Base-by-base conservation (phyloP, 805 yeast species). In the Zygosaccharomyces pseudorouxii region DNA sequence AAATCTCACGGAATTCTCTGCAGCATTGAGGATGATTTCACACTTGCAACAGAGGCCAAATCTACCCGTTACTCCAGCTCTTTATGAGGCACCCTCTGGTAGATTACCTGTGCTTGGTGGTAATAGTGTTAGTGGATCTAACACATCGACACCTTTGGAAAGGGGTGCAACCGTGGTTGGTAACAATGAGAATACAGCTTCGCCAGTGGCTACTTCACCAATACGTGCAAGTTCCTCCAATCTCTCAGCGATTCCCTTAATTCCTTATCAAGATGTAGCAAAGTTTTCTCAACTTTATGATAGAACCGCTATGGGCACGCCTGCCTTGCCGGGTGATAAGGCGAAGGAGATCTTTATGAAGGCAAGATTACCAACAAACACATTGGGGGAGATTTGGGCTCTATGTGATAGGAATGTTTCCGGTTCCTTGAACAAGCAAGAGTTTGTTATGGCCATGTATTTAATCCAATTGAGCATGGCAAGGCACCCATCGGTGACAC, bases 391-490 rank as follows among this genome's bases (percentile, higher is more conserved):
- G 63, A 83, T 93, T 50, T 93, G 99, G 99, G 78, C 78, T 46
- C 73, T 92, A 49, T 93, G 86, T 38, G 99, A 93, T 64, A 80
- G 81, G 52, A 77, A 78, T 46, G 82, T 82, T 56, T 69, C 78
- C 1, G 99, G 99, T 4, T 73, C 78, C 48, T 78, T 93, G 58
- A 75, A 78, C 48, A 78, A 82, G 61, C 76, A 82, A 12, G 90
- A 88, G 63, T 93, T 93, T 59, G 79, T 88, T 39, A 79, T 92
- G 59, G 97, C 98, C 6, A 92, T 93, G 99, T 95, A 87, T 68
- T 75, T 93, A 63, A 88, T 93, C 54, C 97, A 92, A 67, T 49
- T 65, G 25, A 49, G 60, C 8, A 82, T 89, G 56, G 71, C 84
- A 28, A 73, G 89, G 59, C 78, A 80, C 58, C 86, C 89, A 35